Evolutionary conservation across 2,329 filamentous ascomycete species (phyloP).

Genomic region (Phaeosphaeria sp.): DNA sequence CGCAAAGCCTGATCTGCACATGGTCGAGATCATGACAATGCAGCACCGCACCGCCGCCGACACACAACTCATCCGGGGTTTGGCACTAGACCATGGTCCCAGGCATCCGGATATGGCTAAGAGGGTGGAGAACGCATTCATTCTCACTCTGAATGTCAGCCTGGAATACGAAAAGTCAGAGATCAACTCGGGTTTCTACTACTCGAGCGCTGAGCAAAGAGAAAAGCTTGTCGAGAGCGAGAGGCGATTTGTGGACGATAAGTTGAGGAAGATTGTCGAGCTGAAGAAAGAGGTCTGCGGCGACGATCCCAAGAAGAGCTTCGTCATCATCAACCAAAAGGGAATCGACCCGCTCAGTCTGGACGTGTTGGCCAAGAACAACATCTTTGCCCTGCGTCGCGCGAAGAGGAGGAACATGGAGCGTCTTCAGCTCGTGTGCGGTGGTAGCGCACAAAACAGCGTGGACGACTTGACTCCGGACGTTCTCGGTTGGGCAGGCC

Average conservation of each 20-base stretch:
- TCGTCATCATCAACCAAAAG: constrained; percentile 99
- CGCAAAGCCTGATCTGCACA: constrained; percentile 94
- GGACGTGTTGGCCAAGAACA: constrained; percentile 97
- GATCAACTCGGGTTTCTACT: constrained; percentile 99
- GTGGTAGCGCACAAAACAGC: constrained; percentile 91
- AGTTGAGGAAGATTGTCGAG: constrained; percentile 96
- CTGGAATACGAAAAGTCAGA: constrained; percentile 99
- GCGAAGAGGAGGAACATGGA: constrained; percentile 99
- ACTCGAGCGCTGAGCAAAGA: constrained; percentile 93
- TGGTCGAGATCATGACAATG: constrained; percentile 99
- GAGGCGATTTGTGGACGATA: constrained; percentile 92
- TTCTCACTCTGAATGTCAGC: constrained; percentile 94
- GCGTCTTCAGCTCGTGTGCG: constrained; percentile 91
- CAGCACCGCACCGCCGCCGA: constrained; percentile 96
- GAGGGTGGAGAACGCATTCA: constrained; percentile 91
- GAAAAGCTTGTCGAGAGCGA: constrained; percentile 99
- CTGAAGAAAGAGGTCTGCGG: constrained; percentile 98
- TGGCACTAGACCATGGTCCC: constrained; percentile 93
- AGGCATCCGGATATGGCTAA: constrained; percentile 99
- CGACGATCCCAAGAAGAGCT: constrained; percentile 89
- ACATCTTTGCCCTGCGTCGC: constrained; percentile 89
- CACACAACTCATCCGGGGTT: constrained; percentile 91
- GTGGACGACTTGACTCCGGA: constrained; percentile 91
- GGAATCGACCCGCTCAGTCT: constrained; percentile 96
- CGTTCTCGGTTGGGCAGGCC: constrained; percentile 91